phyloP scores from a whole-genome alignment of 345 rosid genomes.

The Ceriops zippeliana region DNA sequence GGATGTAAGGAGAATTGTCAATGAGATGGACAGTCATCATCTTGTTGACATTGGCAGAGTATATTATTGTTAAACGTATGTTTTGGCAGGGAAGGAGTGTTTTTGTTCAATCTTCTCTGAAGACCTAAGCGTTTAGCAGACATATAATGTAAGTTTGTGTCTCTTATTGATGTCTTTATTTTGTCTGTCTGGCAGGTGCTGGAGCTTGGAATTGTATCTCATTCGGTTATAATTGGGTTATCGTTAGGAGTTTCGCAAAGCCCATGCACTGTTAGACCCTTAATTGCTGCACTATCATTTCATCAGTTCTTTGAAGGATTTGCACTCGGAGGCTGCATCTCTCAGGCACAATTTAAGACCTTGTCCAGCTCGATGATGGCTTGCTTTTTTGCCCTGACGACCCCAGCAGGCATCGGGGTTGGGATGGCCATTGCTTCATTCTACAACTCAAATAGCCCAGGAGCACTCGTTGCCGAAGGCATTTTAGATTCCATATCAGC shows the following conservation, averaged over 20 bases:
- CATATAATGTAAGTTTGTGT: no score
- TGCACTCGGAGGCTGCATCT: slow-evolving; percentile 88
- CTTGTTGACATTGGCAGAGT: no score
- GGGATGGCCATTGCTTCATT: slow-evolving; percentile 64
- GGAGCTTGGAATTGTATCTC: slow-evolving; percentile 93
- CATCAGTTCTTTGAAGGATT: slow-evolving; percentile 99
- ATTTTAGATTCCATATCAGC: slow-evolving; percentile 76
- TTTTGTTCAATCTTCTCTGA: no score
- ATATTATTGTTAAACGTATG: no score
- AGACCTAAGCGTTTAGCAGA: no score
- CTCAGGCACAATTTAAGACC: slow-evolving; percentile 67
- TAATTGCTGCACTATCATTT: slow-evolving; percentile 78
- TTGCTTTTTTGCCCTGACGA: slow-evolving; percentile 68
- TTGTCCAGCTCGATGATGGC: slow-evolving; percentile 59
- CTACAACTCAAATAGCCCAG: slow-evolving; percentile 56
- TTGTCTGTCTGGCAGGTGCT: slow-evolving; percentile 45
- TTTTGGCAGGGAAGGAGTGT: no score
- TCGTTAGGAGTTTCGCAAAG: slow-evolving; percentile 86
- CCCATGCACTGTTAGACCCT: slow-evolving; percentile 82
- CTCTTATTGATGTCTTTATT: background rate
- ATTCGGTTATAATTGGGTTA: slow-evolving; percentile 82
- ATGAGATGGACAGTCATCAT: no score
- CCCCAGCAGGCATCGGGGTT: slow-evolving; percentile 61
- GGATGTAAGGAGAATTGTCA: no score
- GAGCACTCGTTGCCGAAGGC: slow-evolving; percentile 71